Percentiles rank a stretch among this genome's conserved stretches.
Conservation (phyloP, 1,284 basidiomycete species). For the Ceratobasidium sp. region DNA sequence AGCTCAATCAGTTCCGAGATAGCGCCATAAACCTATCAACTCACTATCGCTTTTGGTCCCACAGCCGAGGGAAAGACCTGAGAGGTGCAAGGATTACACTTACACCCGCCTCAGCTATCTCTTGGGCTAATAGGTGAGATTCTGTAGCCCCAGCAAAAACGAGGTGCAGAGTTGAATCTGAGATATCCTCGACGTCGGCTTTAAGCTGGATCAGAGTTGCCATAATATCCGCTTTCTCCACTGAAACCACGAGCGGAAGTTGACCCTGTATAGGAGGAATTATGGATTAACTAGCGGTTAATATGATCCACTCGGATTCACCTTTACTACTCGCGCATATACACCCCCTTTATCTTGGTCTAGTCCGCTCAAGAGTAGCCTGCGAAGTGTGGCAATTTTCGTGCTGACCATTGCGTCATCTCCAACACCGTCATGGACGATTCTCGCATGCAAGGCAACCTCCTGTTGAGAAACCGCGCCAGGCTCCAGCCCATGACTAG, state of each 20-base stretch:
- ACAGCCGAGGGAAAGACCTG: constrained; percentile 66
- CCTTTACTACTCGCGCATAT: constrained; percentile 53
- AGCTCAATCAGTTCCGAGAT: not conserved
- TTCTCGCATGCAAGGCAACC: constrained; percentile 72
- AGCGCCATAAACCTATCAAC: constrained; percentile 41
- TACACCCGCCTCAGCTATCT: constrained; percentile 70
- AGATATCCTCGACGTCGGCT: constrained; percentile 64
- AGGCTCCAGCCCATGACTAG: constrained; percentile 64
- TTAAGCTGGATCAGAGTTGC: constrained; percentile 76
- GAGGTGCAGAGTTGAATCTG: not conserved
- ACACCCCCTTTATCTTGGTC: constrained; percentile 51
- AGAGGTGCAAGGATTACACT: constrained; percentile 74
- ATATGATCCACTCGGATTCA: constrained; percentile 49
- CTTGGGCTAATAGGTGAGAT: constrained; percentile 73
- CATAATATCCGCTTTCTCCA: constrained; percentile 75
- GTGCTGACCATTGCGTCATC: constrained; percentile 56
- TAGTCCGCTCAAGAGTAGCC: constrained; percentile 56
- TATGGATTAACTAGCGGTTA: not conserved
- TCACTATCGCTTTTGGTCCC: constrained; percentile 72
- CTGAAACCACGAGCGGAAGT: constrained; percentile 71
- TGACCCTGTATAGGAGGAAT: constrained; percentile 55
- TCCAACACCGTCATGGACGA: constrained; percentile 54
- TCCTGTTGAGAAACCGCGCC: constrained; percentile 72
- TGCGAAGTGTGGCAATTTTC: constrained; percentile 61
- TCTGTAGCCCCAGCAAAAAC: constrained; percentile 76